Evolutionary conservation across 2,329 filamentous ascomycete species (phyloP).

Genomic region (Aspergillus sp.): DNA sequence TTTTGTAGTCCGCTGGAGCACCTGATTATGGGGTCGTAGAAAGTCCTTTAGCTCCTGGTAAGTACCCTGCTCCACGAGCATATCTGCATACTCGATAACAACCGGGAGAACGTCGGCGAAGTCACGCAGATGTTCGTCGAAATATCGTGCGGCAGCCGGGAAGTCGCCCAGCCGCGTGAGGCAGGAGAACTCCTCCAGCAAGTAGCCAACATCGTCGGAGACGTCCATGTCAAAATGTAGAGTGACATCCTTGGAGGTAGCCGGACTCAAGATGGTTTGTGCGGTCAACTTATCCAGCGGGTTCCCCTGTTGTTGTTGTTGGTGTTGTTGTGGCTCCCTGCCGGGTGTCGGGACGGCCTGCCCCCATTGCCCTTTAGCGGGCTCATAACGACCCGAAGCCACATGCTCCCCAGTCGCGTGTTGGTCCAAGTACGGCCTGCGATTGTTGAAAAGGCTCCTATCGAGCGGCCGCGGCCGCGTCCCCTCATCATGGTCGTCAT

Average conservation of each 20-base stretch:
- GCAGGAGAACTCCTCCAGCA: constrained; percentile 3
- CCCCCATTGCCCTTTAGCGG: too few species aligned
- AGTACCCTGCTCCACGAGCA: constrained; percentile 21
- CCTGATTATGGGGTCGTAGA: background rate
- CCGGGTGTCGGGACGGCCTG: too few species aligned
- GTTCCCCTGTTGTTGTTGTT: too few species aligned
- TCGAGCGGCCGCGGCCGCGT: too few species aligned
- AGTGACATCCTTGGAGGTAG: background rate
- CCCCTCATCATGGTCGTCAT: too few species aligned
- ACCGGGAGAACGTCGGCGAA: constrained; percentile 14
- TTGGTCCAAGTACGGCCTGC: too few species aligned
- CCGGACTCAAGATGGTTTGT: background rate
- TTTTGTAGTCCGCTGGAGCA: too few species aligned
- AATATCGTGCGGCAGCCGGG: background rate
- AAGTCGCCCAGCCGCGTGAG: constrained; percentile 6
- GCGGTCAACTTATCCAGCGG: too few species aligned
- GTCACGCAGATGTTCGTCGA: background rate
- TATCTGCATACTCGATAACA: constrained; percentile 20
- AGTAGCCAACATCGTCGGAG: background rate
- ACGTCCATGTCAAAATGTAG: constrained; percentile 1
- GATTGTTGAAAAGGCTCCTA: too few species aligned
- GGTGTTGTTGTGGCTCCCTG: too few species aligned
- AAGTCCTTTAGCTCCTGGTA: background rate
- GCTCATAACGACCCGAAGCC: too few species aligned
- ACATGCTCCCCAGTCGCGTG: too few species aligned